Conservation (phyloP, 495 filamentous ascomycete genomes). For the Penicillium psychrofluorescens region DNA sequence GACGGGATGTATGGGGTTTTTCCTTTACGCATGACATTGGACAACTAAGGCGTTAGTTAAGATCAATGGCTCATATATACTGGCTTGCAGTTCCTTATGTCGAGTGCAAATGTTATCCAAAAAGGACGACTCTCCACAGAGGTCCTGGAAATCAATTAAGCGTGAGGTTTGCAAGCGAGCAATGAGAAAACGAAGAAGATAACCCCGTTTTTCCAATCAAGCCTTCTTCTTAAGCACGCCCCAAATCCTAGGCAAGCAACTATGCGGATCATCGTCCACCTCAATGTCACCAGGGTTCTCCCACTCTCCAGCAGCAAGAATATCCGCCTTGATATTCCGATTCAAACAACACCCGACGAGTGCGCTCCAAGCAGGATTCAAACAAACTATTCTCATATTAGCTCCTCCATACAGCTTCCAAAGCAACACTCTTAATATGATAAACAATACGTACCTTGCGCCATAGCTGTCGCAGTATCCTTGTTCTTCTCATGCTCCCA, state of each 20-base stretch:
- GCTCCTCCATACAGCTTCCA: background rate
- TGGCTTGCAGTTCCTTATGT: no score
- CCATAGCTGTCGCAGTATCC: slow-evolving; percentile 16
- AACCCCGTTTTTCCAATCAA: background rate
- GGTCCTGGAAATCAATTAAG: no score
- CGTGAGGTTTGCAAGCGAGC: no score
- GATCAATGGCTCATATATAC: no score
- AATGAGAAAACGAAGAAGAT: no score
- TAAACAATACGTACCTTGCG: slow-evolving; percentile 17
- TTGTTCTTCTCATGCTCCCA: slow-evolving; percentile 33
- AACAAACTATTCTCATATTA: slow-evolving; percentile 13
- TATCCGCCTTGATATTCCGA: slow-evolving; percentile 14
- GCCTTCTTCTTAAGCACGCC: slow-evolving; percentile 20
- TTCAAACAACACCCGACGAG: slow-evolving; percentile 16
- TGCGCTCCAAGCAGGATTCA: slow-evolving; percentile 18
- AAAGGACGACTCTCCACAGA: no score
- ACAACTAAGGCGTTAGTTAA: no score
- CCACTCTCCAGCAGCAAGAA: slow-evolving; percentile 16
- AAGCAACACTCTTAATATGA: background rate
- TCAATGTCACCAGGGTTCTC: slow-evolving; percentile 16
- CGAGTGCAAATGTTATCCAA: no score
- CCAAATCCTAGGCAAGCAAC: slow-evolving; percentile 13
- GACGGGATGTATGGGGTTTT: no score
- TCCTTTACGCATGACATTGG: no score
- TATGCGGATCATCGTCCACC: slow-evolving; percentile 10